Percentiles rank a stretch among this genome's conserved stretches.
Conservation (phyloP, 495 filamentous ascomycete genomes). For the Polyplosphaeria fusca region DNA sequence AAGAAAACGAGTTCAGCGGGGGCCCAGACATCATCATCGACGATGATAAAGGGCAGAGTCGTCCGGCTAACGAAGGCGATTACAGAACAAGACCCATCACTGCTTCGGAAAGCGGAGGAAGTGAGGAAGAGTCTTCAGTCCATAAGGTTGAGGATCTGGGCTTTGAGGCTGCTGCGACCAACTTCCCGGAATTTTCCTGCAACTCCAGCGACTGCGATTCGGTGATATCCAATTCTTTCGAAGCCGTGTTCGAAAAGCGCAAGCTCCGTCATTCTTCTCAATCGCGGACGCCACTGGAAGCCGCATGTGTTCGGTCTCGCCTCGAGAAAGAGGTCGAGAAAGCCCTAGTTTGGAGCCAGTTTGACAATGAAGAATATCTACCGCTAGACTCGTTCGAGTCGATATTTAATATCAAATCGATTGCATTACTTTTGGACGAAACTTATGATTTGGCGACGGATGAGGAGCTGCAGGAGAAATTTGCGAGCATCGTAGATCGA, state of each 20-base stretch:
- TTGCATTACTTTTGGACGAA: neutral
- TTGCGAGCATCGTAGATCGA: neutral
- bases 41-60: neutral
- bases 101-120: neutral
- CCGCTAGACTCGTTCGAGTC: neutral
- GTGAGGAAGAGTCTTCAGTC: neutral
- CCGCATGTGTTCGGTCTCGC: neutral
- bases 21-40: neutral
- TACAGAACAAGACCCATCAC: neutral
- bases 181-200: neutral
- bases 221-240: neutral
- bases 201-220: neutral
- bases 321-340: neutral
- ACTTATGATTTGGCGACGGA: neutral
- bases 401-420: neutral
- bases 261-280: neutral
- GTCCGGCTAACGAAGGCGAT: neutral
- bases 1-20: neutral
- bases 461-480: neutral
- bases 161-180: neutral
- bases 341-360: neutral
- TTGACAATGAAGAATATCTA: neutral
- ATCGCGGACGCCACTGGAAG: neutral
- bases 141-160: neutral
- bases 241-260: neutral